phyloP scores from a whole-genome alignment of 805 yeast genomes.

The Wickerhamomyces canadensis region DNA sequence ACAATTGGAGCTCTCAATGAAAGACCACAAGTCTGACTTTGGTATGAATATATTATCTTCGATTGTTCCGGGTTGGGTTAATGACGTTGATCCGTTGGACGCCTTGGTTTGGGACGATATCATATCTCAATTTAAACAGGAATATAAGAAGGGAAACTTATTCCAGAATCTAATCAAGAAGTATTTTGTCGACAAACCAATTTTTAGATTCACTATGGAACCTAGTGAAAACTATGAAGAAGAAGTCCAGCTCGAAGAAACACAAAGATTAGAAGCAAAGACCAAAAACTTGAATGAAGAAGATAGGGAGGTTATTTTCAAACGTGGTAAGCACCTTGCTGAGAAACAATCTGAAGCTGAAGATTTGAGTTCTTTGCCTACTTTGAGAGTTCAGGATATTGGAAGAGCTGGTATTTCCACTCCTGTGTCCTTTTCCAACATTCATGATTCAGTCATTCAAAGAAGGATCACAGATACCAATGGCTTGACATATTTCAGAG shows the following conservation, averaged over 20 bases:
- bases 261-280: constrained; percentile 39
- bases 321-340: constrained; percentile 55
- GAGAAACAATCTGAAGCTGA: constrained; percentile 63
- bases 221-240: constrained; percentile 58
- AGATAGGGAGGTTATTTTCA: constrained; percentile 52
- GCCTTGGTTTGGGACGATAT: constrained; percentile 59
- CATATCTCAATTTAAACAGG: constrained; percentile 54
- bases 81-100: constrained; percentile 71
- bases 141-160: constrained; percentile 47
- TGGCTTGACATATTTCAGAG: constrained; percentile 74
- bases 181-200: constrained; percentile 47
- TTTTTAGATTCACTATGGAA: constrained; percentile 68
- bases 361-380: constrained; percentile 76
- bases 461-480: constrained; percentile 64
- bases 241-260: constrained; percentile 50
- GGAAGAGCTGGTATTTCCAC: constrained; percentile 43
- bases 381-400: constrained; percentile 70
- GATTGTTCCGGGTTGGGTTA: constrained; percentile 81
- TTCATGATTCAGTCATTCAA: constrained; percentile 26
- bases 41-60: constrained; percentile 75
- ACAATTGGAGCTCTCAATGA: constrained; percentile 77
- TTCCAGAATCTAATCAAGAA: constrained; percentile 56
- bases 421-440: constrained; percentile 26
- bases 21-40: constrained; percentile 85
- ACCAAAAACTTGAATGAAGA: constrained; percentile 40